Conservation (phyloP, 306 rosid species). For the Vigna radiata region DNA sequence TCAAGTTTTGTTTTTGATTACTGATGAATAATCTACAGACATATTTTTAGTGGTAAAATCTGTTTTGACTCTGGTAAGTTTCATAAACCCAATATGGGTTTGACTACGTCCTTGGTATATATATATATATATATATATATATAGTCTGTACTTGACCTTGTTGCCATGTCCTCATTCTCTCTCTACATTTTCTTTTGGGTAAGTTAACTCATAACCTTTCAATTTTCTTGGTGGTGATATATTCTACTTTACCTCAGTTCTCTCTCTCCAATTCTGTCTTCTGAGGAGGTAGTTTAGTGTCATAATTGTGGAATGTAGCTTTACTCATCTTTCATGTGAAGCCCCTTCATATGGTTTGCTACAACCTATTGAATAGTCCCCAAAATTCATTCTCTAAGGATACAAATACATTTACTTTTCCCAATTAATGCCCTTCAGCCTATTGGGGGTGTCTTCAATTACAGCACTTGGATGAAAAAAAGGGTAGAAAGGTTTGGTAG, state of each 20-base stretch:
- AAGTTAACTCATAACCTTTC: conserved; percentile 58
- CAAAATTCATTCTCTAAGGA: conserved; percentile 46
- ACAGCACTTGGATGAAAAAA: conserved; percentile 35
- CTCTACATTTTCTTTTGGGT: conserved; percentile 49
- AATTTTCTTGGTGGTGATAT: conserved; percentile 44
- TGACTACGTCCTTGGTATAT: conserved; percentile 17
- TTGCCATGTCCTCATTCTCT: conserved; percentile 35
- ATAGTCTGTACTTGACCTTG: conserved; percentile 46
- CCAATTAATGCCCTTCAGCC: conserved; percentile 43
- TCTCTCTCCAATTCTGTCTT: conserved; percentile 41
- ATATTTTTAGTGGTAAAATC: no score
- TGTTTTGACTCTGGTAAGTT: background rate
- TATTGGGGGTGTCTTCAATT: conserved; percentile 32
- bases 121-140: conserved; percentile 2
- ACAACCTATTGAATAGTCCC: conserved; percentile 39
- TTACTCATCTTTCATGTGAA: conserved; percentile 63
- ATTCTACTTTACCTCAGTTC: conserved; percentile 47
- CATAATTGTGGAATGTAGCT: conserved; percentile 62
- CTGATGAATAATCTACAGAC: no score
- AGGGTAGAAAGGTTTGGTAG: conserved; percentile 38
- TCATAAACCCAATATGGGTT: no score
- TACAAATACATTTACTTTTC: conserved; percentile 26
- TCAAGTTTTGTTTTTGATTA: no score
- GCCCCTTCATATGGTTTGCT: conserved; percentile 48
- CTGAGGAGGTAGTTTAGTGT: conserved; percentile 48